Evolutionary conservation across 2,329 filamentous ascomycete species (phyloP).

Genomic region (Alternaria triticina): DNA sequence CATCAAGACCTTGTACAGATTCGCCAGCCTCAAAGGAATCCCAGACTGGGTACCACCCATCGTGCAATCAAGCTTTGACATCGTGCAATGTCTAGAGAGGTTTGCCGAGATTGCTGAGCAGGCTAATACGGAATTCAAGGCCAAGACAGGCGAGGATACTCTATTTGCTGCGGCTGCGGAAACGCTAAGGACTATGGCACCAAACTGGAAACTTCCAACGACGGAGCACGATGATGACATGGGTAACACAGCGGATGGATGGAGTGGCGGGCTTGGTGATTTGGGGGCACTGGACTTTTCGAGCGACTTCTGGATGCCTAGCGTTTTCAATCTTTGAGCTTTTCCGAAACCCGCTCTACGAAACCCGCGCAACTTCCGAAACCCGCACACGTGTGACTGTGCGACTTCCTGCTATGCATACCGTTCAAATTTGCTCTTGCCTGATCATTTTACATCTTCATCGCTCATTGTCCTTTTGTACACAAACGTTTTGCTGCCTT

Average conservation of each 20-base stretch:
- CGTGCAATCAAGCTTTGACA: slow-evolving; percentile 13
- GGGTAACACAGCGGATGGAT: not conserved
- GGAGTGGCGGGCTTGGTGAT: slow-evolving; percentile 4
- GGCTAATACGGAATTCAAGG: slow-evolving; percentile 9
- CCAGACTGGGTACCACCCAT: slow-evolving; percentile 20
- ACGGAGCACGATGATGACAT: not conserved
- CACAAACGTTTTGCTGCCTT: not conserved
- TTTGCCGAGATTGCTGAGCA: slow-evolving; percentile 13
- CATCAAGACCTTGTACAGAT: slow-evolving; percentile 17
- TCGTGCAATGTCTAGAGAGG: slow-evolving; percentile 13
- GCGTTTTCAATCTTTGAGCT: slow-evolving; percentile 9
- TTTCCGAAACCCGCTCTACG: not conserved
- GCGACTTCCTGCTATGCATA: not conserved
- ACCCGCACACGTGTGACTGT: too few species aligned
- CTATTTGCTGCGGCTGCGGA: slow-evolving; percentile 20
- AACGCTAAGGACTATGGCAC: slow-evolving; percentile 15
- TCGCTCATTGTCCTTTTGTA: not conserved
- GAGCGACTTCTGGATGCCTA: slow-evolving; percentile 24
- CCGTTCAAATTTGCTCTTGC: not conserved
- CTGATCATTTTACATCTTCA: not conserved
- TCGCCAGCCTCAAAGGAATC: slow-evolving; percentile 18
- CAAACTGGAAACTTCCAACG: slow-evolving; percentile 13
- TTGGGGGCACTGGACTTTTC: slow-evolving; percentile 19
- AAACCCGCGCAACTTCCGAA: too few species aligned
- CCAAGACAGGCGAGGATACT: slow-evolving; percentile 22